Conservation (phyloP, 106 monocot genomes). For the Acanthochlamys bracteata region DNA sequence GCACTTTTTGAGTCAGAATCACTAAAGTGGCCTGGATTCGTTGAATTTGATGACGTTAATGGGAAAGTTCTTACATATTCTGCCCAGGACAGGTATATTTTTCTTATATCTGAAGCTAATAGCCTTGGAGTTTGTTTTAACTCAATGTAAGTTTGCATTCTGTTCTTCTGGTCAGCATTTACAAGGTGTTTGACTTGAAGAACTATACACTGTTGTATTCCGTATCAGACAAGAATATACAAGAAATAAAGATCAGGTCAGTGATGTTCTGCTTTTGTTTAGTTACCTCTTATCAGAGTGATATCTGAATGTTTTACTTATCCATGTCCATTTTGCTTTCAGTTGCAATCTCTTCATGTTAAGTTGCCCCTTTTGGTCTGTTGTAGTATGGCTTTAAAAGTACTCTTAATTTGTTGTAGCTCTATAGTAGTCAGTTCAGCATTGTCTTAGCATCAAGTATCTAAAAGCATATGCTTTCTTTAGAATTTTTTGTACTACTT, state of each 20-base stretch:
- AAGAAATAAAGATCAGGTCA: constrained; percentile 97
- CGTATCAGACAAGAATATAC: constrained; percentile 65
- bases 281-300: background rate
- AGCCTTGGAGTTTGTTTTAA: background rate
- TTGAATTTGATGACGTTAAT: constrained; percentile 94
- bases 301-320: constrained; percentile 1
- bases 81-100: constrained; percentile 78
- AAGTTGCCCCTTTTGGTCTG: no score
- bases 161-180: constrained; percentile 32
- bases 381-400: no score
- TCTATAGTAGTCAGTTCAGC: no score
- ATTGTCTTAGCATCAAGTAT: no score
- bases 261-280: no score
- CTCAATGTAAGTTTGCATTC: no score
- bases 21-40: constrained; percentile 91
- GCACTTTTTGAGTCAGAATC: constrained; percentile 84
- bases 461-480: no score
- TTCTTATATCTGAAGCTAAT: no score
- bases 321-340: no score
- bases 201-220: constrained; percentile 55
- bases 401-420: no score
- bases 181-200: constrained; percentile 80
- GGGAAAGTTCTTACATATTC: constrained; percentile 91
- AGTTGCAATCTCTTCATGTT: no score
- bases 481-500: no score